Conservation (phyloP, 345 rosid genomes). For the Acer yangbiense region DNA sequence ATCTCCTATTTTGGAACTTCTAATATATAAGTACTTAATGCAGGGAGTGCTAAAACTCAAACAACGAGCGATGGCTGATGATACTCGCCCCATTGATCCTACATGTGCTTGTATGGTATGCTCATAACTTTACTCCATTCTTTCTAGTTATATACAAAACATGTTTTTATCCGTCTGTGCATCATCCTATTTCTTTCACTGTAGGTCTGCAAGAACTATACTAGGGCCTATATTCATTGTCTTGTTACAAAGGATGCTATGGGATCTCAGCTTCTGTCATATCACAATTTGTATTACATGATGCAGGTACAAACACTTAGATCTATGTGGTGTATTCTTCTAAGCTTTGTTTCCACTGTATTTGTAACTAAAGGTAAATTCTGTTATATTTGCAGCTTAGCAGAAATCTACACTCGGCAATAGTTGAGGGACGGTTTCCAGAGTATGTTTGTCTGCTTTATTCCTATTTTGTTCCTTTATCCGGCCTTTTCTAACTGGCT, state of each 20-base stretch:
- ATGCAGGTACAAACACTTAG: slow-evolving; percentile 39
- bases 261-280: slow-evolving; percentile 86
- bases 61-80: slow-evolving; percentile 64
- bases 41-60: slow-evolving; percentile 79
- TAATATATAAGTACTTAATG: slow-evolving; percentile 16
- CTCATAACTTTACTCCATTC: slow-evolving; percentile 1
- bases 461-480: not conserved
- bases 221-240: slow-evolving; percentile 75
- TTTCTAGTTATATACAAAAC: not conserved
- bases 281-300: slow-evolving; percentile 77
- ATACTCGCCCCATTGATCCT: slow-evolving; percentile 72
- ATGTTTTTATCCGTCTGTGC: not conserved
- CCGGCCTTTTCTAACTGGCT: not conserved
- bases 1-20: slow-evolving; percentile 3
- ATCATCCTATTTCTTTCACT: slow-evolving; percentile 16
- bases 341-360: slow-evolving; percentile 8
- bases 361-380: slow-evolving; percentile 1
- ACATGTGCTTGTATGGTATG: slow-evolving; percentile 72
- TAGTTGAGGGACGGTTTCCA: slow-evolving; percentile 59
- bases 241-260: slow-evolving; percentile 77
- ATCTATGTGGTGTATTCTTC: slow-evolving; percentile 1
- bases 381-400: slow-evolving; percentile 57
- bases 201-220: slow-evolving; percentile 77
- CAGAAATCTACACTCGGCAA: slow-evolving; percentile 64
- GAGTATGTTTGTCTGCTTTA: slow-evolving; percentile 47